phyloP scores from a whole-genome alignment of 768 basidiomycete genomes.

The Porphyrellus cyaneotinctus region DNA sequence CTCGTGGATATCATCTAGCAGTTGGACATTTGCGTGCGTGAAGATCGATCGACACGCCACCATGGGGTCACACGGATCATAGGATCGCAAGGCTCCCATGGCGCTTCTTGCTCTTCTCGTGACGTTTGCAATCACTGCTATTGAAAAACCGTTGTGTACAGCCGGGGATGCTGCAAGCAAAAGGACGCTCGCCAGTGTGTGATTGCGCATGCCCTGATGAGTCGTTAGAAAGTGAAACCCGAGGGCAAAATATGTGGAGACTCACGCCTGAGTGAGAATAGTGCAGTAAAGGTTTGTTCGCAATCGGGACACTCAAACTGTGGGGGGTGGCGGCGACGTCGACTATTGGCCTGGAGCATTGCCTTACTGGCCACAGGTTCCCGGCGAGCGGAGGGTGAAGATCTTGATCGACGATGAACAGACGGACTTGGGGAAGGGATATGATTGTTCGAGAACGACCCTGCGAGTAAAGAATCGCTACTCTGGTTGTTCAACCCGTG shows the following conservation, averaged over 20 bases:
- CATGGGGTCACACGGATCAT: conserved; percentile 14
- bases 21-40: conserved; percentile 1
- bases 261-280: conserved; percentile 33
- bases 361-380: conserved; percentile 30
- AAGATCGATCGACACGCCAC: conserved; percentile 24
- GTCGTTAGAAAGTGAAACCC: conserved; percentile 1
- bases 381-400: conserved; percentile 8
- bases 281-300: conserved; percentile 27
- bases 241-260: neutral
- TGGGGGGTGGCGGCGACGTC: conserved; percentile 29
- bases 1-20: conserved; percentile 4
- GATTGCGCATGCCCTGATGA: conserved; percentile 28
- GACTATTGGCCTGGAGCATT: conserved; percentile 31
- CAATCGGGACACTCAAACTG: conserved; percentile 17
- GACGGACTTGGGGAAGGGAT: neutral
- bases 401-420: conserved; percentile 17
- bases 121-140: conserved; percentile 33
- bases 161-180: conserved; percentile 22
- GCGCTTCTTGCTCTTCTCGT: conserved; percentile 33
- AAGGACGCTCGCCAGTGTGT: conserved; percentile 27
- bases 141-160: conserved; percentile 29
- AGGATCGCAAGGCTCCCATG: conserved; percentile 18
- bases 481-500: neutral
- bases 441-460: neutral
- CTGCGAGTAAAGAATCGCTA: conserved; percentile 3